These are phyloP conservation scores for Crithidia fasciculata DNA, from an alignment of 208 protist species.

Conservation along the genomic window DNA sequence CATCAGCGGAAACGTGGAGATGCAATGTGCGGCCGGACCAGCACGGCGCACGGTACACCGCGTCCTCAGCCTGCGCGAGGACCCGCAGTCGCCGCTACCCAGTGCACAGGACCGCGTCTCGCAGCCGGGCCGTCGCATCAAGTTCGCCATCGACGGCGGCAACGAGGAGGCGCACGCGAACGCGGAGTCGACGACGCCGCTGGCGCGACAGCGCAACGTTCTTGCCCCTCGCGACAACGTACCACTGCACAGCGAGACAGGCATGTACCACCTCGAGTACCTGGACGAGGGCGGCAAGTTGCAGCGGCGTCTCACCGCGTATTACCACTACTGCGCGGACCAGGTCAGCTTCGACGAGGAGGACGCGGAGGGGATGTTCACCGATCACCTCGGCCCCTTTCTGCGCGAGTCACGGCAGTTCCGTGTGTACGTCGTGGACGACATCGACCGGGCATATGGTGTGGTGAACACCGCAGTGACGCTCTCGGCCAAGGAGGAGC, in stretches of 20 bases:
- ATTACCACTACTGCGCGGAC: constrained; percentile 11
- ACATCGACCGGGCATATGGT: constrained; percentile 1
- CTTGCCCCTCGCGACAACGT: background rate
- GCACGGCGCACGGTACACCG: background rate
- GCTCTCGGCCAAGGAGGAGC: constrained; percentile 6
- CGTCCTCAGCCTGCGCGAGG: background rate
- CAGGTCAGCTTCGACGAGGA: background rate
- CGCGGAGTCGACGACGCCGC: background rate
- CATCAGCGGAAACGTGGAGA: too few relatives aligned
- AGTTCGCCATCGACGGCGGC: background rate
- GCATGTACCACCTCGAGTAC: constrained; percentile 9
- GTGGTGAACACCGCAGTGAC: constrained; percentile 17
- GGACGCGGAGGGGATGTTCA: background rate
- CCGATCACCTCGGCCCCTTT: constrained; percentile 4
- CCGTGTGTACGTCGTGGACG: constrained; percentile 7
- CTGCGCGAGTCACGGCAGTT: constrained; percentile 11
- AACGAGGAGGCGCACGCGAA: background rate
- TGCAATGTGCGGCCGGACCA: background rate
- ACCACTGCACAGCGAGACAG: constrained; percentile 9
- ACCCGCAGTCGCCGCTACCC: background rate
- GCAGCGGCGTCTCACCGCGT: constrained; percentile 6
- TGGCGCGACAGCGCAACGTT: background rate
- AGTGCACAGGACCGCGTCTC: background rate
- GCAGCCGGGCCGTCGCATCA: constrained; percentile 1
- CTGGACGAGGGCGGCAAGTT: constrained; percentile 14